Evolutionary conservation across 108 stramenopile genomes (phyloP).

Genomic region (Nitzschia sp.): DNA sequence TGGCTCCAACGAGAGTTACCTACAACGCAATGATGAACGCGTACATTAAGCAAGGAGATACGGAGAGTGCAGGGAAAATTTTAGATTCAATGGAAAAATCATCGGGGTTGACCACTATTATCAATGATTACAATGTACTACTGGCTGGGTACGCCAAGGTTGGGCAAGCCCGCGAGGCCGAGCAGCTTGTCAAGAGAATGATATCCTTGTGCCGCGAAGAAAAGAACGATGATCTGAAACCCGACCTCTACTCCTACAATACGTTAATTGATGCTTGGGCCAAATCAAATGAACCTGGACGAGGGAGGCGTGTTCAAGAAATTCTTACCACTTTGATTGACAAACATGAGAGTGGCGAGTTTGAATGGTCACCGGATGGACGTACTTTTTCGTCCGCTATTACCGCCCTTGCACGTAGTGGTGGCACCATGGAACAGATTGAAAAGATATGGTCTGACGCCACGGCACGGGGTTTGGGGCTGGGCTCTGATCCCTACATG

Average conservation of each 20-base stretch:
- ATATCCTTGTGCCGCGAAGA: conserved; percentile 12
- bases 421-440: conserved; percentile 12
- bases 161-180: conserved; percentile 31
- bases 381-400: conserved; percentile 20
- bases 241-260: conserved; percentile 36
- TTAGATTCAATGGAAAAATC: conserved; percentile 24
- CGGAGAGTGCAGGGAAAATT: conserved; percentile 19
- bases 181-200: conserved; percentile 34
- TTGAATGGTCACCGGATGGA: not conserved
- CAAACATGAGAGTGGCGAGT: conserved; percentile 3
- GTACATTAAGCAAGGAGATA: conserved; percentile 31
- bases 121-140: conserved; percentile 39
- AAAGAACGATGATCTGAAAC: conserved; percentile 2
- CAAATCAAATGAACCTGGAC: conserved; percentile 46
- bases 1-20: conserved; percentile 41
- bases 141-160: conserved; percentile 32
- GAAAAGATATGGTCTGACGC: conserved; percentile 14
- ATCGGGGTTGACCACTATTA: not conserved
- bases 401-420: conserved; percentile 21
- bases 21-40: conserved; percentile 59
- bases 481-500: not conserved
- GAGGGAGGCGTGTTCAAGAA: conserved; percentile 55
- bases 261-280: conserved; percentile 60
- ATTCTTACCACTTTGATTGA: conserved; percentile 41
- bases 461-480: not conserved